These are phyloP conservation scores for Chlorella sp. DNA, from an alignment of 139 green algal species.

Conservation along the genomic window DNA sequence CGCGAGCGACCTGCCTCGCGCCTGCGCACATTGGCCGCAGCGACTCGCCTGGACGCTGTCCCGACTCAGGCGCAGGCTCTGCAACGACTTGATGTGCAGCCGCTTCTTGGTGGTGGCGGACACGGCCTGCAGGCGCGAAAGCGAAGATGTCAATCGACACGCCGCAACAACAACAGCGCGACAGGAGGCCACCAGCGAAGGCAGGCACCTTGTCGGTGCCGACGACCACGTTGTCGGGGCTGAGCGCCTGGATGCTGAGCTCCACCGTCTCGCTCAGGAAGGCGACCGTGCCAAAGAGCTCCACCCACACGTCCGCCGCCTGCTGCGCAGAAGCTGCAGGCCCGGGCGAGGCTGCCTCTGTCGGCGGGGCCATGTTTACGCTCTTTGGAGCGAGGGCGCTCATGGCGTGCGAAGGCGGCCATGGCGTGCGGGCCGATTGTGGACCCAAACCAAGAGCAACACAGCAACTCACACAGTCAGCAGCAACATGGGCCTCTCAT, in stretches of 20 bases:
- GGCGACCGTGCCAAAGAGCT: constrained; percentile 27
- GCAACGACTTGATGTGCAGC: constrained; percentile 17
- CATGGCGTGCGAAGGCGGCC: too few relatives aligned
- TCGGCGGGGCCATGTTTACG: neutral
- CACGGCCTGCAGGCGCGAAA: constrained; percentile 18
- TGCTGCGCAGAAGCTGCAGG: too few relatives aligned
- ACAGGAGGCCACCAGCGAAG: neutral
- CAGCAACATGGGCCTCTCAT: too few relatives aligned
- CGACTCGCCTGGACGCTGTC: constrained; percentile 18
- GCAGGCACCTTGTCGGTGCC: neutral
- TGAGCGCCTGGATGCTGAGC: constrained; percentile 17
- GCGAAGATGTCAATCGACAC: neutral
- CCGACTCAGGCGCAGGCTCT: constrained; percentile 21
- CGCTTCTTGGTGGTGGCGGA: constrained; percentile 38
- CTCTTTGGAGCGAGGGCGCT: too few relatives aligned
- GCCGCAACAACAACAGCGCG: neutral
- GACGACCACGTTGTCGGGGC: constrained; percentile 1
- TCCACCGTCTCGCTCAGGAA: constrained; percentile 13
- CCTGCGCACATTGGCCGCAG: too few relatives aligned
- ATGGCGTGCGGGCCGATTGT: too few relatives aligned
- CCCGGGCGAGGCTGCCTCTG: too few relatives aligned
- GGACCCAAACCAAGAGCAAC: too few relatives aligned
- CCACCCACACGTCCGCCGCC: constrained; percentile 17
- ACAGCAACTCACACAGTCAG: too few relatives aligned
- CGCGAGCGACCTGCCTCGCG: neutral